Evolutionary conservation across 2,329 filamentous ascomycete species (phyloP), one percentile per base, ranked within the genome.

Genomic region (Pestalotiopsis fici): DNA sequence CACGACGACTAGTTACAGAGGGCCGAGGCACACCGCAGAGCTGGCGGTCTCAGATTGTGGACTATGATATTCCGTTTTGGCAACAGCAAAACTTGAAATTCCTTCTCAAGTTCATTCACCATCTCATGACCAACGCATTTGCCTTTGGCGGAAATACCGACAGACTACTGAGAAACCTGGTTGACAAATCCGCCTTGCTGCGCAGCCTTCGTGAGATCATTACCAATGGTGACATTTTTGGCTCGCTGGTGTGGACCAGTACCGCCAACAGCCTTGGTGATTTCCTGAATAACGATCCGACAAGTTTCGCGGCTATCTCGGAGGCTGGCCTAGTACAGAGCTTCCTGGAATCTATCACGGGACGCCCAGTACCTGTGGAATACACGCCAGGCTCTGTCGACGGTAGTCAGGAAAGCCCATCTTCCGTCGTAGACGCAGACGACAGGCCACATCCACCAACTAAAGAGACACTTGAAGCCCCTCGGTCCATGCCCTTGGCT

Each of bases 221-320:
- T 70, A 90, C 91, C 70, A 92, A 97, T 74, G 91, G 93, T 47
- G 85, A 85, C 64, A 85, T 90, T 47, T 99, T 95, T 77, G 96
- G 96, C 13, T 96, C 95, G 2, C 91, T 96, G 68, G 94, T 98
- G 4, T 99, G 96, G 96, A 97, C 94, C 61, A 95, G 95, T 77
- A 92, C 94, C 6, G 93, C 97, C 69, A 95, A 91, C 65, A 95
- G 98, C 66, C 84, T 99, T 63, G 96, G 93, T 76, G 95, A 94
- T 73, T 99, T 99, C 79, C 97, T 99, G 74, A 97, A 99, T 80
- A 98, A 98, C 76, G 96, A 99, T 75, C 96, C 96, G 0, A 99
- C 96, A 0, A 99, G 96, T 78, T 99, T 97, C 78, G 92, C 94
- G 31, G 94, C 97, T 27, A 96, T 99, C 71, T 94, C 93, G 15